phyloP scores from a whole-genome alignment of 2,329 filamentous ascomycete species.

The Nectriaceae sp. region DNA sequence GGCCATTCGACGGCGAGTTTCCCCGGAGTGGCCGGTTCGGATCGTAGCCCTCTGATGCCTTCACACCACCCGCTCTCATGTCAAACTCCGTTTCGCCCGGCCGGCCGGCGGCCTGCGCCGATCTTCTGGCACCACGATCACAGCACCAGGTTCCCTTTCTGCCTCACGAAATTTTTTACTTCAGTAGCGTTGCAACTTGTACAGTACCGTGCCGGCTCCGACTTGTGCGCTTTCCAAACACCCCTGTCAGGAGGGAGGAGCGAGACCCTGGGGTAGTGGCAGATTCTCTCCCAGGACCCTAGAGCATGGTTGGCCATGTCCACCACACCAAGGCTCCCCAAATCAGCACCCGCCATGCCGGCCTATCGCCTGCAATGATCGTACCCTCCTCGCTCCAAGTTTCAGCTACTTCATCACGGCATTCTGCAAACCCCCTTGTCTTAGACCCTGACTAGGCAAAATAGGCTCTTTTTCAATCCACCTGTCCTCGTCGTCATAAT shows the following conservation, averaged over 20 bases:
- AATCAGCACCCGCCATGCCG: slow-evolving; percentile 4
- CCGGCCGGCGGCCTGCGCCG: slow-evolving; percentile 1
- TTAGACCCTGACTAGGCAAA: slow-evolving; percentile 1
- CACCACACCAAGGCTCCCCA: slow-evolving; percentile 6
- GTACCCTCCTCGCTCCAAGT: neutral
- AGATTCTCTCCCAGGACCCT: slow-evolving; percentile 3
- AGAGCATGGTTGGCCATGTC: slow-evolving; percentile 2
- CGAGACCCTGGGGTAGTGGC: slow-evolving; percentile 7
- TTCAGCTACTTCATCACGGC: slow-evolving; percentile 1
- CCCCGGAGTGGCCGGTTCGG: neutral
- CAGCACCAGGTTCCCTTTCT: neutral
- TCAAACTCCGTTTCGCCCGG: neutral
- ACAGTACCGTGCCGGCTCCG: no score
- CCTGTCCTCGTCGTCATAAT: slow-evolving; percentile 11
- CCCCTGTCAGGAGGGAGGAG: slow-evolving; percentile 5
- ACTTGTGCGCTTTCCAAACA: slow-evolving; percentile 2
- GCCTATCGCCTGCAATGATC: slow-evolving; percentile 1
- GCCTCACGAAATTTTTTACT: neutral
- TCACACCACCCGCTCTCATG: neutral
- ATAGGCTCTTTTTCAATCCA: slow-evolving; percentile 7
- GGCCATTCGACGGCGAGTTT: slow-evolving; percentile 1
- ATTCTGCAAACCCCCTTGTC: slow-evolving; percentile 1
- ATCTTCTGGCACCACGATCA: slow-evolving; percentile 1
- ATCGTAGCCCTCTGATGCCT: neutral
- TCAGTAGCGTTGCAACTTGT: no score